Percentiles rank a stretch among this genome's conserved stretches.
Evolutionary conservation across 495 filamentous ascomycete species (phyloP).

Genomic region (Podospora australis): DNA sequence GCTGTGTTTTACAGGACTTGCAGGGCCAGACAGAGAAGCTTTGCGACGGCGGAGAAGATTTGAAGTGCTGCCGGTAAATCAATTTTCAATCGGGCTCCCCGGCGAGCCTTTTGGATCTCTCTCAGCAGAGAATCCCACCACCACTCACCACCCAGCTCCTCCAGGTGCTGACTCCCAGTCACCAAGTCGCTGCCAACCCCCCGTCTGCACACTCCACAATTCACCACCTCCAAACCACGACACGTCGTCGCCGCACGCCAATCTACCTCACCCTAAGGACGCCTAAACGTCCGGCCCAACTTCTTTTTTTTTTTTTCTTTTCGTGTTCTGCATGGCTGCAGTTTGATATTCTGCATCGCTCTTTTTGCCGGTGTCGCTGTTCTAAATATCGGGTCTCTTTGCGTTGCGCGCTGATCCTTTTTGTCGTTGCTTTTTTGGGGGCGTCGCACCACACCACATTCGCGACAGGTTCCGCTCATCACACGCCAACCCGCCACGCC

Average conservation of each 20-base stretch:
- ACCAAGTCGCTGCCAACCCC: conserved; percentile 21
- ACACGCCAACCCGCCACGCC: neutral
- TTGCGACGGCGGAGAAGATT: conserved; percentile 21
- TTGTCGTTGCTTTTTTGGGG: neutral
- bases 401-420: neutral
- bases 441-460: conserved; percentile 7
- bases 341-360: conserved; percentile 1
- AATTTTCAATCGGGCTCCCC: conserved; percentile 26
- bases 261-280: conserved; percentile 12
- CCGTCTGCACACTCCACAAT: conserved; percentile 28
- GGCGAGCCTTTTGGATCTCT: conserved; percentile 3
- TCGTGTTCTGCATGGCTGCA: neutral
- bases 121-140: neutral
- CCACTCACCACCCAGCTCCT: neutral
- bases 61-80: conserved; percentile 7
- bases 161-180: neutral
- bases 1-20: neutral
- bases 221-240: conserved; percentile 26
- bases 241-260: conserved; percentile 23
- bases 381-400: neutral
- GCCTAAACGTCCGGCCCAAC: conserved; percentile 12
- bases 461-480: conserved; percentile 3
- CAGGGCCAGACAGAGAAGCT: conserved; percentile 2
- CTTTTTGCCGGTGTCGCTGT: neutral
- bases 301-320: neutral